These are phyloP conservation scores for Osmanthus fragrans DNA, from an alignment of 257 asterid species.

Conservation along the genomic window DNA sequence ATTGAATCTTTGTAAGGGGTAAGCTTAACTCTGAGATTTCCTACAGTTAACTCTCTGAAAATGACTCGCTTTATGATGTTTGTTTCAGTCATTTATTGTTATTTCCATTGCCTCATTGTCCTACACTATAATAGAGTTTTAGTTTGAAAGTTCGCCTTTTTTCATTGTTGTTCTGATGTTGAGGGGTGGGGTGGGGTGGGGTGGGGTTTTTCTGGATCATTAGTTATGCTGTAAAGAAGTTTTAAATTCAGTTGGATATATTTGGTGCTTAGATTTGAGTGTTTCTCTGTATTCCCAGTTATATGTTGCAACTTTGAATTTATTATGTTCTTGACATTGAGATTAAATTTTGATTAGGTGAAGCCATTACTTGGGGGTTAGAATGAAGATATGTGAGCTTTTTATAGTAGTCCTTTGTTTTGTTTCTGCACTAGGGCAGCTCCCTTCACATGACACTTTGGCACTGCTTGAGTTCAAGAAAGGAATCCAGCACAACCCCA, in stretches of 20 bases:
- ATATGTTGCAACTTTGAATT: not conserved
- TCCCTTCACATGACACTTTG: slow-evolving; percentile 86
- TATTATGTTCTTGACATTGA: not conserved
- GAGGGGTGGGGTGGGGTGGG: not conserved
- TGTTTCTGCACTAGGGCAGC: slow-evolving; percentile 41
- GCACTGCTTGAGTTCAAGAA: slow-evolving; percentile 53
- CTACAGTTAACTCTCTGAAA: not conserved
- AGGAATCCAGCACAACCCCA: slow-evolving; percentile 51
- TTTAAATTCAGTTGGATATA: not conserved
- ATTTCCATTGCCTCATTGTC: not conserved
- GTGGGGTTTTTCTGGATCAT: not conserved
- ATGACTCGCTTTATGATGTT: not conserved
- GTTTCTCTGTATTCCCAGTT: not conserved
- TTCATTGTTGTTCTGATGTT: not conserved
- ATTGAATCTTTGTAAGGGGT: not conserved
- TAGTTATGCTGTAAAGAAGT: not conserved
- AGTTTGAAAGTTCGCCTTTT: not conserved
- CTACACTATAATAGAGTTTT: not conserved
- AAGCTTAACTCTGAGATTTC: not conserved
- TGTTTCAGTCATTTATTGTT: not conserved
- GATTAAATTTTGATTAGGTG: not conserved
- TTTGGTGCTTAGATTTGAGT: not conserved
- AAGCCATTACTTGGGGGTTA: slow-evolving; percentile 14
- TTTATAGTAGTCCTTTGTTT: slow-evolving; percentile 27
- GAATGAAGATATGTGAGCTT: slow-evolving; percentile 36